Evolutionary conservation across 2,329 filamentous ascomycete genomes (phyloP), one percentile per base, ranked within the genome.

Genomic region (Paecilomyces variotii): DNA sequence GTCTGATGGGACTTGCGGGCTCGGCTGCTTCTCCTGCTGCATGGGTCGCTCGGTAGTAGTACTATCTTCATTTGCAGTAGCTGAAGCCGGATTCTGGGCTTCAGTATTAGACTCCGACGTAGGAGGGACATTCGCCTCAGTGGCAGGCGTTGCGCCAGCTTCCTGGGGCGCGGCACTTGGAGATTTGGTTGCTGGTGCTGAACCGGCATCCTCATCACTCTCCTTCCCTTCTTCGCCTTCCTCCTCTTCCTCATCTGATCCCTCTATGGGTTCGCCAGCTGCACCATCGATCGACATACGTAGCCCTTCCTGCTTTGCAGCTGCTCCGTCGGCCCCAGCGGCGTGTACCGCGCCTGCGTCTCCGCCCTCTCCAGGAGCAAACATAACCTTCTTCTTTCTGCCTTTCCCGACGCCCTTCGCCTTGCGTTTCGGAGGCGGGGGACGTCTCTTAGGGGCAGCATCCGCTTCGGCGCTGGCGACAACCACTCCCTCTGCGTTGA

Each of bases 371-470:
- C 78, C 65, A 78, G 70, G 72, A 2, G 72, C 71, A 64, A 86
- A 85, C 61, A 82, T 81, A 50, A 86, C 83, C 71, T 87, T 90
- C 74, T 87, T 89, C 80, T 88, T 93, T 62, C 85, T 82, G 14
- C 90, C 90, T 62, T 91, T 84, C 6, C 90, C 90, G 35, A 89
- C 86, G 0, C 90, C 88, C 72, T 89, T 92, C 54, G 83, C 80
- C 79, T 93, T 96, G 72, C 90, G 87, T 72, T 91, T 91, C 0
- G 89, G 89, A 0, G 89, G 88, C 28, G 87, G 87, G 0, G 87
- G 87, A 60, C 87, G 85, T 69, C 87, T 84, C 69, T 80, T 81
- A 3, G 78, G 75, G 14, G 81, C 71, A 52, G 72, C 65, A 73
- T 78, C 66, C 71, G 79, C 65, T 71, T 67, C 62, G 70, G 76